phyloP scores from a whole-genome alignment of 2,329 filamentous ascomycete genomes.

The Penicillium sp. region DNA sequence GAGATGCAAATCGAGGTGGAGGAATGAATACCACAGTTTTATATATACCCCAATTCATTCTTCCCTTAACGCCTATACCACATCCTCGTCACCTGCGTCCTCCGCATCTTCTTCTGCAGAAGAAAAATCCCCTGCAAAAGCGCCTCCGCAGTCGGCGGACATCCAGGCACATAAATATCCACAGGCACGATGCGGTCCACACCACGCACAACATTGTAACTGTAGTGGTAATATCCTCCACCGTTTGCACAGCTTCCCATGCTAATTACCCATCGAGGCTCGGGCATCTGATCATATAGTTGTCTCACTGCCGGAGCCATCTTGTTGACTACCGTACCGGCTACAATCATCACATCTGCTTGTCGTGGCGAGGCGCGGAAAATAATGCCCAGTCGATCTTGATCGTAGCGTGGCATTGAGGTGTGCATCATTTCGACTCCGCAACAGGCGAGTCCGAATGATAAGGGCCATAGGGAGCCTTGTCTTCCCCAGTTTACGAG shows the following conservation, averaged over 20 bases:
- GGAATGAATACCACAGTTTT: constrained; percentile 21
- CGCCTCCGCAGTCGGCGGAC: constrained; percentile 56
- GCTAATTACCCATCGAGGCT: constrained; percentile 81
- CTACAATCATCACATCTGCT: constrained; percentile 91
- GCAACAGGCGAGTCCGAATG: constrained; percentile 85
- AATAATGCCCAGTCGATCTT: constrained; percentile 84
- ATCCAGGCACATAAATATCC: constrained; percentile 77
- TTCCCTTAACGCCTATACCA: constrained; percentile 53
- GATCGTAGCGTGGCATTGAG: constrained; percentile 83
- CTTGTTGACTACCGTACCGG: constrained; percentile 91
- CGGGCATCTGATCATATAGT: constrained; percentile 95
- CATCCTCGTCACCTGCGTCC: constrained; percentile 51
- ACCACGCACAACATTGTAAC: constrained; percentile 72
- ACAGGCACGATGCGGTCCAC: constrained; percentile 77
- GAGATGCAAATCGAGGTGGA: constrained; percentile 41
- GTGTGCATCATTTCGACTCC: constrained; percentile 92
- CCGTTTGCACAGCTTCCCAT: constrained; percentile 86
- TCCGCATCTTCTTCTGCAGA: constrained; percentile 72
- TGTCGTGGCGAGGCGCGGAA: constrained; percentile 86
- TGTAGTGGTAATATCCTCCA: constrained; percentile 85
- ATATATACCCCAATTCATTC: not conserved
- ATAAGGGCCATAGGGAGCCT: constrained; percentile 84
- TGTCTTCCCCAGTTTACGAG: constrained; percentile 83
- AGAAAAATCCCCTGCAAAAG: constrained; percentile 67
- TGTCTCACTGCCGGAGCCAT: constrained; percentile 89